A percentile compares a stretch with the other conserved stretches of the same genome.
These are phyloP conservation scores for Sinapis alba DNA, from an alignment of 441 rosid species.

Conservation along the genomic window DNA sequence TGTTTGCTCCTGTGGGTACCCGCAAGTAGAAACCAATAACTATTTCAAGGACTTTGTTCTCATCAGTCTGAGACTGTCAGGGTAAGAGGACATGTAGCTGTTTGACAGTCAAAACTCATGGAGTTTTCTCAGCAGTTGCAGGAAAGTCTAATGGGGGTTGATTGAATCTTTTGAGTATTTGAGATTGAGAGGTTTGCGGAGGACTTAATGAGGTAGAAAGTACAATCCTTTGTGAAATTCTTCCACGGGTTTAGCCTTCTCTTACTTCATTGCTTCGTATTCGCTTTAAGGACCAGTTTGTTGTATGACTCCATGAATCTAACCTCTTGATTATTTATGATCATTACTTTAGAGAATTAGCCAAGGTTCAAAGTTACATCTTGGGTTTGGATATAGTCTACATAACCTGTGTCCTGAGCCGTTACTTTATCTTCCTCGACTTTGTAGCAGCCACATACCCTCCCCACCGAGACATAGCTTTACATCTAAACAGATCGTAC, in stretches of 20 bases:
- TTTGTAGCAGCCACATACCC: background rate
- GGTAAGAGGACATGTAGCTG: conserved; percentile 7
- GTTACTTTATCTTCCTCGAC: background rate
- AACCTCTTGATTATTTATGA: conserved; percentile 21
- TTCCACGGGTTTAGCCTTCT: conserved; percentile 29
- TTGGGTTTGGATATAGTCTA: background rate
- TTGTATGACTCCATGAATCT: conserved; percentile 20
- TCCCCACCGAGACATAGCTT: background rate
- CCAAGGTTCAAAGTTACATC: background rate
- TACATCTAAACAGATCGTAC: background rate
- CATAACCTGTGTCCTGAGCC: background rate
- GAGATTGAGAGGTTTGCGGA: conserved; percentile 1
- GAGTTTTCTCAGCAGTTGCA: conserved; percentile 5
- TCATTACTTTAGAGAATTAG: background rate
- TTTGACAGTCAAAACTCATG: conserved; percentile 11
- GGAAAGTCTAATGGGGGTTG: conserved; percentile 13
- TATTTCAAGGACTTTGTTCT: background rate
- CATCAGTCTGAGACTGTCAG: background rate
- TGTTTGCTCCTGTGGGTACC: conserved; percentile 62
- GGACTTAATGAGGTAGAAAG: conserved; percentile 25
- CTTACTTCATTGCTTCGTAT: conserved; percentile 11
- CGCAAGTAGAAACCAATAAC: conserved; percentile 40
- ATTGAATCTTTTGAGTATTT: conserved; percentile 3
- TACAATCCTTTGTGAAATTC: conserved; percentile 30
- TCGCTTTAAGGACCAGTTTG: conserved; percentile 15